phyloP scores from a whole-genome alignment of 116 monocot species.

The Cymodocea nodosa region DNA sequence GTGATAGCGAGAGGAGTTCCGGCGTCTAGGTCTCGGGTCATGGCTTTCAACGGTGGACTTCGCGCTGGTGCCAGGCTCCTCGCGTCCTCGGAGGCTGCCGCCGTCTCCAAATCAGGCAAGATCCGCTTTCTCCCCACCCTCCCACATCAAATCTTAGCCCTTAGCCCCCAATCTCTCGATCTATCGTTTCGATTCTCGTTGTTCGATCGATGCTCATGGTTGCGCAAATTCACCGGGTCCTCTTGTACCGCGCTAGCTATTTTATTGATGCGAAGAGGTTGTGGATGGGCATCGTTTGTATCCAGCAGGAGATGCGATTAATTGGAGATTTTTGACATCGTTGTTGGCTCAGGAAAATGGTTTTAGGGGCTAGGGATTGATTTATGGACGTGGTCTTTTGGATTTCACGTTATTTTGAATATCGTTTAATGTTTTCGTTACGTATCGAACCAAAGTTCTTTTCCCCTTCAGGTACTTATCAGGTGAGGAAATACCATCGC shows the following conservation, averaged over 20 bases:
- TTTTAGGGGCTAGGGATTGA: too few relatives aligned
- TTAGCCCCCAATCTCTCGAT: not conserved
- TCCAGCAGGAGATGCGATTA: not conserved
- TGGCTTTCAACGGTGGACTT: slow-evolving; percentile 16
- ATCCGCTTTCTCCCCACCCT: too few relatives aligned
- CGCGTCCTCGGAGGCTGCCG: slow-evolving; percentile 3
- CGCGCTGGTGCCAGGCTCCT: slow-evolving; percentile 11
- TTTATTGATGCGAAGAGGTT: not conserved
- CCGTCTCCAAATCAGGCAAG: slow-evolving; percentile 12
- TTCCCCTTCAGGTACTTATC: too few relatives aligned
- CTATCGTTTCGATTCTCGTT: not conserved
- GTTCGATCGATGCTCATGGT: too few relatives aligned
- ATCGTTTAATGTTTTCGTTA: too few relatives aligned
- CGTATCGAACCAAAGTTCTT: too few relatives aligned
- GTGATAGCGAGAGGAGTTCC: not conserved
- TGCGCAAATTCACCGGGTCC: not conserved
- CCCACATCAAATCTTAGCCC: not conserved
- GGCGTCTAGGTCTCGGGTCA: not conserved
- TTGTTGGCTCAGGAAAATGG: too few relatives aligned
- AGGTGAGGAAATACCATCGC: too few relatives aligned
- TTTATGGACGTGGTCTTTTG: too few relatives aligned
- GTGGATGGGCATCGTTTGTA: not conserved
- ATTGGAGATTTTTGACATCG: not conserved
- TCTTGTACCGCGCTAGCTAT: not conserved
- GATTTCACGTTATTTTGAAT: too few relatives aligned